phyloP scores from a whole-genome alignment of 805 yeast species.

The Cephaloascus albidus region DNA sequence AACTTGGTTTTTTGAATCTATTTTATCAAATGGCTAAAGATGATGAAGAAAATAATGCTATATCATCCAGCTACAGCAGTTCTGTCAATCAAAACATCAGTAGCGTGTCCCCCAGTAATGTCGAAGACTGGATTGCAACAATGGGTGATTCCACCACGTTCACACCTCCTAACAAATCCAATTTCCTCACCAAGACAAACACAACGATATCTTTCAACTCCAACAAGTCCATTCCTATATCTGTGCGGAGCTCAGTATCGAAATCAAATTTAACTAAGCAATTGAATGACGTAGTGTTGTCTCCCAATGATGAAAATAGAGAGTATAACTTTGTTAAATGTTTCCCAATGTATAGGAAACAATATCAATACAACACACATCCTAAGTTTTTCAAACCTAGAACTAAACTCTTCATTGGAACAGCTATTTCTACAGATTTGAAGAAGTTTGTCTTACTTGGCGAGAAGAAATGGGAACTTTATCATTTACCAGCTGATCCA shows the following conservation, averaged over 20 bases:
- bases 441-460: constrained; percentile 57
- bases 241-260: not conserved
- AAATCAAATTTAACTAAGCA: constrained; percentile 1
- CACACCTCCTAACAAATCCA: not conserved
- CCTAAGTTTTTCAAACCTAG: constrained; percentile 34
- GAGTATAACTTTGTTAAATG: constrained; percentile 69
- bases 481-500: constrained; percentile 37
- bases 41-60: constrained; percentile 3
- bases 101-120: constrained; percentile 3
- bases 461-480: constrained; percentile 69
- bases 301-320: constrained; percentile 21
- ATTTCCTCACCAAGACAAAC: not conserved
- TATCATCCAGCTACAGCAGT: not conserved
- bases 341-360: constrained; percentile 72
- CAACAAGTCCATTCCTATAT: not conserved
- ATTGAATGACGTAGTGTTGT: not conserved
- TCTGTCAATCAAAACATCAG: not conserved
- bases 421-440: constrained; percentile 57
- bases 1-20: constrained; percentile 18
- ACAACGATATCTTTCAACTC: not conserved
- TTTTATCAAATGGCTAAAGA: constrained; percentile 24
- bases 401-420: constrained; percentile 39
- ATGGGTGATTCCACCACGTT: constrained; percentile 6
- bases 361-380: constrained; percentile 44
- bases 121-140: constrained; percentile 12